phyloP scores from a whole-genome alignment of 257 asterid genomes.

The Solanum peruvianum region DNA sequence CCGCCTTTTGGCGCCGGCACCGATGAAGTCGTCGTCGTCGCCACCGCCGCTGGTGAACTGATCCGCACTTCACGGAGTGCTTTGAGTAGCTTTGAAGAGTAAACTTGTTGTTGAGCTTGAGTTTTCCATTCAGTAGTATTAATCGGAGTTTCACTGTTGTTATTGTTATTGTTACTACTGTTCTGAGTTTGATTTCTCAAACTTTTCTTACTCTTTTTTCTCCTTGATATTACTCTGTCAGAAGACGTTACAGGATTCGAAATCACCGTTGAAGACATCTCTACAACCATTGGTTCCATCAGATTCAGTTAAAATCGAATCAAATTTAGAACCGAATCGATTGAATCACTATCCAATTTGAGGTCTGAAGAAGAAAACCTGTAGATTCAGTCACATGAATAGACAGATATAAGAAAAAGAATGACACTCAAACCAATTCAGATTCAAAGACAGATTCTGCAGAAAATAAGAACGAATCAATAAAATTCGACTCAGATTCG shows the following conservation, averaged over 20 bases:
- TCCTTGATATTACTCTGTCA: neutral
- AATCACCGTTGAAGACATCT: neutral
- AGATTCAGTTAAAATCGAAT: neutral
- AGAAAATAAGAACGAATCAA: neutral
- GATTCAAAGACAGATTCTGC: neutral
- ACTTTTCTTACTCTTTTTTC: neutral
- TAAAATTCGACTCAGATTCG: neutral
- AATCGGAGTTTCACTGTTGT: neutral
- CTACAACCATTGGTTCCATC: conserved; percentile 1
- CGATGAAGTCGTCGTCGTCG: conserved; percentile 1
- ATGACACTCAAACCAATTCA: neutral
- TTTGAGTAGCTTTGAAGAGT: conserved; percentile 74
- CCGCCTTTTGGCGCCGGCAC: conserved; percentile 29
- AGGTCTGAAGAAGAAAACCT: neutral
- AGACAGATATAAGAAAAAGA: neutral
- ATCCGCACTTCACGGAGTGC: conserved; percentile 65
- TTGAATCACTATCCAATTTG: neutral
- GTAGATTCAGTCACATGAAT: conserved; percentile 1
- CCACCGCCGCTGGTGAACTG: conserved; percentile 1
- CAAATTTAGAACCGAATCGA: neutral
- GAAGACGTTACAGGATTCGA: neutral
- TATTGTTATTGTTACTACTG: neutral
- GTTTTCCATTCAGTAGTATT: conserved; percentile 42
- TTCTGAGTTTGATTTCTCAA: neutral
- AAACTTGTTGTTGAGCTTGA: conserved; percentile 64